Percentiles rank a stretch among this genome's conserved stretches.
These are phyloP conservation scores for Sphagnum magellanicum DNA, from an alignment of 228 moss, liverwort and hornwort genomes.

Conservation along the genomic window DNA sequence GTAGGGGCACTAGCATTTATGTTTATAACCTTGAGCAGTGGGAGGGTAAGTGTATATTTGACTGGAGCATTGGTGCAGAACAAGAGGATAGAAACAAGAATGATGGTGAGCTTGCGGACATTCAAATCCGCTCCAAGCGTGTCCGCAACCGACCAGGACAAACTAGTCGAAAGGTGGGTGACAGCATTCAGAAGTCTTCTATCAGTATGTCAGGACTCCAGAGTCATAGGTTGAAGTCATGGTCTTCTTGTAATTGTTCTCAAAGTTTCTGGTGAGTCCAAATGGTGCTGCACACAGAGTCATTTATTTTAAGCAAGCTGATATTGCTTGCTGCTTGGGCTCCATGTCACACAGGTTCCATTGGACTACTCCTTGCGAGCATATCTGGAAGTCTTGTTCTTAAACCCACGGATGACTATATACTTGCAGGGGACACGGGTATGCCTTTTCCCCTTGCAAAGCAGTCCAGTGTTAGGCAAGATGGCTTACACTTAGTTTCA, in stretches of 20 bases:
- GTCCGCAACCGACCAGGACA: slow-evolving; percentile 73
- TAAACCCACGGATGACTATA: slow-evolving; percentile 65
- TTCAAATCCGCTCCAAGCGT: slow-evolving; percentile 35
- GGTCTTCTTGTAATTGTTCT: too few relatives aligned
- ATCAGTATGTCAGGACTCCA: too few relatives aligned
- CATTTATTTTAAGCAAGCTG: too few relatives aligned
- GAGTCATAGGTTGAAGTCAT: too few relatives aligned
- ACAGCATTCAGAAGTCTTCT: too few relatives aligned
- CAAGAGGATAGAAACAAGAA: background rate
- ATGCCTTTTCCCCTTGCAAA: slow-evolving; percentile 3
- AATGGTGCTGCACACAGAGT: too few relatives aligned
- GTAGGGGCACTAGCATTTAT: slow-evolving; percentile 57
- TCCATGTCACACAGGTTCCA: slow-evolving; percentile 42
- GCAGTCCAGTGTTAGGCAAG: too few relatives aligned
- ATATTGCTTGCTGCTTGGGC: too few relatives aligned
- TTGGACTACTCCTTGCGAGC: slow-evolving; percentile 72
- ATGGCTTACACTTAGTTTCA: too few relatives aligned
- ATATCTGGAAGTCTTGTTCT: slow-evolving; percentile 76
- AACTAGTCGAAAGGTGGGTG: slow-evolving; percentile 51
- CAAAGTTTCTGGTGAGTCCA: too few relatives aligned
- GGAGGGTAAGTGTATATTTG: slow-evolving; percentile 53
- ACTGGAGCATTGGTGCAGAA: slow-evolving; percentile 20
- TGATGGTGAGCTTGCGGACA: slow-evolving; percentile 16
- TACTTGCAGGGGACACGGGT: slow-evolving; percentile 65
- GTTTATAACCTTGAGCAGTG: slow-evolving; percentile 74